Percentiles rank a stretch among this genome's conserved stretches.
Conservation (phyloP, 2,329 filamentous ascomycete genomes). For the Fusarium sp. region DNA sequence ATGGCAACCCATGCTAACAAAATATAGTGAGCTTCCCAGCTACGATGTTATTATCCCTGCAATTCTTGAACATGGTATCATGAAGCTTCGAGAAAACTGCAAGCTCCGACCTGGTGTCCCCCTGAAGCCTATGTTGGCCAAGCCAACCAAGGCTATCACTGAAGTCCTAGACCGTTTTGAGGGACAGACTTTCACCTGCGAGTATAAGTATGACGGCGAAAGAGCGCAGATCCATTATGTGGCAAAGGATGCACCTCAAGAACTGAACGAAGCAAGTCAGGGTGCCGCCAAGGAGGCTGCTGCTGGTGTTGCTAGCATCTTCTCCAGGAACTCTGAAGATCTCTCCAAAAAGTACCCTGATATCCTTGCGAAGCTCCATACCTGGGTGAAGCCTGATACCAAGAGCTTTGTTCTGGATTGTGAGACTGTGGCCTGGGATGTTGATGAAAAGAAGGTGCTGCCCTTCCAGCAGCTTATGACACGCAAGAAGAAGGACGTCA, state of each 20-base stretch:
- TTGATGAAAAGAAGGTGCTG: conserved; percentile 92
- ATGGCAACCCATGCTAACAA: conserved; percentile 50
- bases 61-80: conserved; percentile 87
- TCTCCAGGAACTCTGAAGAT: conserved; percentile 97
- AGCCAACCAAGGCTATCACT: conserved; percentile 97
- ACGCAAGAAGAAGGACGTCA: conserved; percentile 96
- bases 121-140: conserved; percentile 97
- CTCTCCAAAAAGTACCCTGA: conserved; percentile 98
- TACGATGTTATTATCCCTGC: conserved; percentile 96
- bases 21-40: conserved; percentile 85
- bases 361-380: conserved; percentile 86
- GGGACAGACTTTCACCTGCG: conserved; percentile 94
- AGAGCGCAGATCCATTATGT: conserved; percentile 99
- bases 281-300: conserved; percentile 74
- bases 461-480: conserved; percentile 99
- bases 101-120: conserved; percentile 94
- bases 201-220: conserved; percentile 99
- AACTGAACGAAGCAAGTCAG: conserved; percentile 73
- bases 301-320: conserved; percentile 88
- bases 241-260: conserved; percentile 79
- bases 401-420: conserved; percentile 98
- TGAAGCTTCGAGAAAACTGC: conserved; percentile 84
- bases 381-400: conserved; percentile 90
- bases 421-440: conserved; percentile 97
- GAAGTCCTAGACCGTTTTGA: conserved; percentile 98